phyloP scores from a whole-genome alignment of 2,329 filamentous ascomycete genomes.

The Grosmannia serpens region DNA sequence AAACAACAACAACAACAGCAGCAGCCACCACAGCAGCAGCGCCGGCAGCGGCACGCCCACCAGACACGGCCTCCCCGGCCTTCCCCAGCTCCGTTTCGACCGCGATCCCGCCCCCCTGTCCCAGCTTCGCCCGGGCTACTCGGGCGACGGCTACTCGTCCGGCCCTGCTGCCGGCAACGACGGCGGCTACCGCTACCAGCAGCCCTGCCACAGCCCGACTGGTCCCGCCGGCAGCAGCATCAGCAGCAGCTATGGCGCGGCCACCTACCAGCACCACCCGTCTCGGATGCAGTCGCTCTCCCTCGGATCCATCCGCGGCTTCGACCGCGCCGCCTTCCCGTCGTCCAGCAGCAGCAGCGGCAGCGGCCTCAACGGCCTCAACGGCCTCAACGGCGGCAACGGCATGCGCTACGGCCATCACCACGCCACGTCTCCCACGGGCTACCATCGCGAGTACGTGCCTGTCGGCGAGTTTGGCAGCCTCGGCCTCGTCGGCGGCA shows the following conservation, averaged over 20 bases:
- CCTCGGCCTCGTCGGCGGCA: constrained; percentile 5
- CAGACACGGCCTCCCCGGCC: constrained; percentile 22
- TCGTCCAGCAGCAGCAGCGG: constrained; percentile 8
- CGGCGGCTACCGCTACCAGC: not conserved
- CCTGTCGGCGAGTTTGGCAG: constrained; percentile 26
- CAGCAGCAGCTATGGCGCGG: not conserved
- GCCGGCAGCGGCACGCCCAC: not conserved
- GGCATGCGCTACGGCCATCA: not conserved
- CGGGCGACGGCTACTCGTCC: constrained; percentile 22
- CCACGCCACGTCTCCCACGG: not conserved
- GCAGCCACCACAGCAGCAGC: not conserved
- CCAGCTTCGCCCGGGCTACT: constrained; percentile 19
- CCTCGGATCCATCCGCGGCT: constrained; percentile 28
- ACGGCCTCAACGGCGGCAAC: not conserved
- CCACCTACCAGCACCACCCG: constrained; percentile 27
- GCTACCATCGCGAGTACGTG: constrained; percentile 30
- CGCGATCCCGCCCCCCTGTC: constrained; percentile 17
- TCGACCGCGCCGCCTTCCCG: constrained; percentile 33
- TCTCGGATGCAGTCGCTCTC: constrained; percentile 34
- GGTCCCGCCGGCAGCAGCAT: not conserved
- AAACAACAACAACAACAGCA: too few species aligned
- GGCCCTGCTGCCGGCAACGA: not conserved
- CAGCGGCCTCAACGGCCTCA: not conserved
- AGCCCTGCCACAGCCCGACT: not conserved
- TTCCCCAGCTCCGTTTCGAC: constrained; percentile 29